Evolutionary conservation across 495 filamentous ascomycete genomes (phyloP).

Genomic region (Neurospora terricola): DNA sequence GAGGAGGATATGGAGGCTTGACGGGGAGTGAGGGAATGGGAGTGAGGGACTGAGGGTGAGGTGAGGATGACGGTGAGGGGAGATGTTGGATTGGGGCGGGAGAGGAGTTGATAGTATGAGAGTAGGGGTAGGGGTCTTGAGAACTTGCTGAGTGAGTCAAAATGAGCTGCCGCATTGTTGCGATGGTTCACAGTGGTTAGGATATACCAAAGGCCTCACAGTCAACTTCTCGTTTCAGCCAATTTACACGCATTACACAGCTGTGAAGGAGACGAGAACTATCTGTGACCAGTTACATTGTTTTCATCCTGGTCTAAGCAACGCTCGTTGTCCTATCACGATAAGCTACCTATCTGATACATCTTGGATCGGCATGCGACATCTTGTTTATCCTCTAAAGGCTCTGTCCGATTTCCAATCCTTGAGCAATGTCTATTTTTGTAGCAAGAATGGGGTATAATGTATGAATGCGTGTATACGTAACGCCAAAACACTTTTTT

Average conservation of each 20-base stretch:
- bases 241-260: not conserved
- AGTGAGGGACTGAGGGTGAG: no score
- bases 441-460: not conserved
- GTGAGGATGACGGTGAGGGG: no score
- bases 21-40: not conserved
- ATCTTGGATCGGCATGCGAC: not conserved
- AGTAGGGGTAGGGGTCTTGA: not conserved
- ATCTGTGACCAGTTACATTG: not conserved
- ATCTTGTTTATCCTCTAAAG: not conserved
- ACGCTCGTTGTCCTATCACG: not conserved
- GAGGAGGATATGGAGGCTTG: constrained; percentile 29
- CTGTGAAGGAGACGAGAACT: not conserved
- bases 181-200: not conserved
- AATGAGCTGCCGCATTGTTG: not conserved
- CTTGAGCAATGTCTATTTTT: not conserved
- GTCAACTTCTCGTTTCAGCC: not conserved
- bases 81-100: no score
- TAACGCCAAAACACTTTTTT: not conserved
- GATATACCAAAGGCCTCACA: not conserved
- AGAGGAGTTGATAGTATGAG: no score
- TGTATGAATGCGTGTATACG: not conserved
- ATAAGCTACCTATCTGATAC: not conserved
- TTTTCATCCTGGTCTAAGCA: not conserved
- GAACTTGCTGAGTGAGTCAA: not conserved
- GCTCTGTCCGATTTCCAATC: not conserved